phyloP scores from a whole-genome alignment of 306 rosid species.

The Cicer chorassanicum region DNA sequence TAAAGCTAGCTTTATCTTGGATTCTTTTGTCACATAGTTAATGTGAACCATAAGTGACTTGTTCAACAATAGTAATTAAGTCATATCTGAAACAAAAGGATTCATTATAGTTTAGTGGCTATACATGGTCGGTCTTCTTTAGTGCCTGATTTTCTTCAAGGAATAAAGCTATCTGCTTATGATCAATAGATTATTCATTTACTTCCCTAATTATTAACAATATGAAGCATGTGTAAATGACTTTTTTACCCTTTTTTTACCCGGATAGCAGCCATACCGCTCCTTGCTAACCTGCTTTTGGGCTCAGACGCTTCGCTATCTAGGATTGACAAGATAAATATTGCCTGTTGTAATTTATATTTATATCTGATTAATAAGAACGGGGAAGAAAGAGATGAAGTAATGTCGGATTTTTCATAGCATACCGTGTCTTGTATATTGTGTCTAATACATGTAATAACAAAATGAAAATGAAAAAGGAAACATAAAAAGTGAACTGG shows the following conservation, averaged over 20 bases:
- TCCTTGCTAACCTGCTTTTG: too few species aligned
- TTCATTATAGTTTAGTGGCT: slow-evolving; percentile 14
- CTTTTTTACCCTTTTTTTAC: not conserved
- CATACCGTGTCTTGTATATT: too few species aligned
- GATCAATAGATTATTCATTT: not conserved
- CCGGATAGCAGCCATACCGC: too few species aligned
- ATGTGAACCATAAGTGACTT: slow-evolving; percentile 34
- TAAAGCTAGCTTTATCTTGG: slow-evolving; percentile 31
- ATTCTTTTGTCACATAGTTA: slow-evolving; percentile 38
- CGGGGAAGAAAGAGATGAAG: not conserved
- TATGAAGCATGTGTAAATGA: not conserved
- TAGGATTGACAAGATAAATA: too few species aligned
- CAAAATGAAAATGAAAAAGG: too few species aligned
- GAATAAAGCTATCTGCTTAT: slow-evolving; percentile 7
- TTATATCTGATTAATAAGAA: not conserved
- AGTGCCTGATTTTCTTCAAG: slow-evolving; percentile 1
- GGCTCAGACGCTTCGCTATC: too few species aligned
- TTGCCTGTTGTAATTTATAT: not conserved
- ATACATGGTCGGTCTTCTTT: not conserved
- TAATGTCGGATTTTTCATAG: too few species aligned
- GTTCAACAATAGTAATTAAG: slow-evolving; percentile 7
- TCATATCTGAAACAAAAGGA: slow-evolving; percentile 12
- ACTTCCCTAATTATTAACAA: not conserved
- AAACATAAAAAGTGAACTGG: too few species aligned
- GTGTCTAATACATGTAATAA: too few species aligned